These are phyloP conservation scores for Candida morakotiae DNA, from an alignment of 805 yeast genomes.

Conservation along the genomic window DNA sequence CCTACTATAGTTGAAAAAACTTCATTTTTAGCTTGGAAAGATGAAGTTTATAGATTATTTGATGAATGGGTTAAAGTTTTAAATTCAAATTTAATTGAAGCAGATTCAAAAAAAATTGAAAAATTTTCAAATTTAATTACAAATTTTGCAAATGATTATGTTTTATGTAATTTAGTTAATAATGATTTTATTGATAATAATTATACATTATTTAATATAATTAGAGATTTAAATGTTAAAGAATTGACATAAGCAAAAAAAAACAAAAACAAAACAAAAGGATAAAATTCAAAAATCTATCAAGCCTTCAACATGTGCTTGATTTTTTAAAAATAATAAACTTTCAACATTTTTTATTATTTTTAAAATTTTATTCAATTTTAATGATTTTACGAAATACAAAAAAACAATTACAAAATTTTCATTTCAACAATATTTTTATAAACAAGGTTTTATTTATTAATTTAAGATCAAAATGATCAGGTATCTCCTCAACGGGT, in stretches of 20 bases:
- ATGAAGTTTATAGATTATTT: constrained; percentile 82
- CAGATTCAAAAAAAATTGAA: constrained; percentile 23
- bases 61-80: constrained; percentile 71
- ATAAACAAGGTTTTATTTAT: no score
- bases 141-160: constrained; percentile 53
- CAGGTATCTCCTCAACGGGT: constrained; percentile 3
- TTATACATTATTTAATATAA: constrained; percentile 52
- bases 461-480: not conserved
- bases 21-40: constrained; percentile 95
- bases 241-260: constrained; percentile 6
- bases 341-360: constrained; percentile 7
- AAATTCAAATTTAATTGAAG: constrained; percentile 31
- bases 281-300: constrained; percentile 4
- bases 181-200: constrained; percentile 65
- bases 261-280: constrained; percentile 14
- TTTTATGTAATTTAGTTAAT: constrained; percentile 84
- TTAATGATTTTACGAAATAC: constrained; percentile 6
- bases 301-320: constrained; percentile 35
- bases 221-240: constrained; percentile 31
- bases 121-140: constrained; percentile 40
- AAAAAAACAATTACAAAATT: no score
- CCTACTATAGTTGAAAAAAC: constrained; percentile 93
- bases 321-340: not conserved
- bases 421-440: constrained; percentile 33
- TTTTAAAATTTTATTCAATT: not conserved